Evolutionary conservation across 2,329 filamentous ascomycete species (phyloP).

Genomic region (Aureobasidium sp.): DNA sequence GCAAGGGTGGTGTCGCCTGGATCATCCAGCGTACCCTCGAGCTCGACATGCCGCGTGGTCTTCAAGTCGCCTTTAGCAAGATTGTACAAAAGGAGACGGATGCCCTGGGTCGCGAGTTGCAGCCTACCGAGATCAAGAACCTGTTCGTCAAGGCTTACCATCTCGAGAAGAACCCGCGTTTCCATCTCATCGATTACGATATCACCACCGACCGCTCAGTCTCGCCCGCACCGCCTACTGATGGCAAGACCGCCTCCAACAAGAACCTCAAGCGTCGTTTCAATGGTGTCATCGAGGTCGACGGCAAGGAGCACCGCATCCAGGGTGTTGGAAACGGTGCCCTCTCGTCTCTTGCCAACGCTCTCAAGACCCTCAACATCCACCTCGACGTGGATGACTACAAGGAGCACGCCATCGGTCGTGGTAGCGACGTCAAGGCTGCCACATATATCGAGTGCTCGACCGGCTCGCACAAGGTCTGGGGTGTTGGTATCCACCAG

Average conservation of each 20-base stretch:
- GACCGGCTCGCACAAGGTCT: constrained; percentile 61
- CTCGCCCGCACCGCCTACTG: constrained; percentile 60
- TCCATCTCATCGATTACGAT: constrained; percentile 82
- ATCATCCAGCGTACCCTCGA: constrained; percentile 83
- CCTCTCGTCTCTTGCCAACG: constrained; percentile 79
- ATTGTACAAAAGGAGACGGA: constrained; percentile 80
- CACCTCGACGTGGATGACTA: constrained; percentile 89
- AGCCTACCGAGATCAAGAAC: constrained; percentile 71
- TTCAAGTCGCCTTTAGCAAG: constrained; percentile 85
- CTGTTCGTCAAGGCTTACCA: constrained; percentile 89
- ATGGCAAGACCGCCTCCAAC: constrained; percentile 66
- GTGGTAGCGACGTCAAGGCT: constrained; percentile 74
- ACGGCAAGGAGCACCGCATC: constrained; percentile 70
- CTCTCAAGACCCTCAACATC: constrained; percentile 68
- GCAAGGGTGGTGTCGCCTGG: constrained; percentile 92
- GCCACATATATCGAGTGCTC: constrained; percentile 91
- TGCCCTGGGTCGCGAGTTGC: constrained; percentile 70
- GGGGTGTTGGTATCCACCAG: constrained; percentile 87
- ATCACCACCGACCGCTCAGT: constrained; percentile 75
- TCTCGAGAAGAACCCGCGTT: constrained; percentile 72
- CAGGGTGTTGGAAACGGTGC: constrained; percentile 80
- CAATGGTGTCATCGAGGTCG: constrained; percentile 73
- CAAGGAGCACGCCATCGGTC: constrained; percentile 89
- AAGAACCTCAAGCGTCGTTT: constrained; percentile 75
- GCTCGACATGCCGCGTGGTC: constrained; percentile 83